Conservation (phyloP, 257 asterid species). For the Scutellaria minor region DNA sequence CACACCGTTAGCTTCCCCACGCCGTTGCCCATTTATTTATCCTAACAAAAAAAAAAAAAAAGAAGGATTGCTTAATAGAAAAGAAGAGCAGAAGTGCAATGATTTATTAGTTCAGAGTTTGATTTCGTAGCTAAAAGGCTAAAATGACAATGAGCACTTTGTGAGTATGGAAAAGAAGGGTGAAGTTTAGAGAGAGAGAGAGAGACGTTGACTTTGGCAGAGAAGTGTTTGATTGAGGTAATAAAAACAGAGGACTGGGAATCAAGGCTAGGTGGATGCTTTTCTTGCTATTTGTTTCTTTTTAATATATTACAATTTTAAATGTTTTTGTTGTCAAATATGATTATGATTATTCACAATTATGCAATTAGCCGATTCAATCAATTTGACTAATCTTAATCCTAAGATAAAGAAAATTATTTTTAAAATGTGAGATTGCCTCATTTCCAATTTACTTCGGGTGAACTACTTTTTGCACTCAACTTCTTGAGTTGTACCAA, state of each 20-base stretch:
- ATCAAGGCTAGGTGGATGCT: slow-evolving; percentile 43
- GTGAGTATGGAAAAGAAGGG: slow-evolving; percentile 17
- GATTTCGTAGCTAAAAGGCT: slow-evolving; percentile 27
- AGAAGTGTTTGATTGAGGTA: slow-evolving; percentile 55
- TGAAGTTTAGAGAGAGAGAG: slow-evolving; percentile 34
- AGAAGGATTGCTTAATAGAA: background rate
- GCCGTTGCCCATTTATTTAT: slow-evolving; percentile 84
- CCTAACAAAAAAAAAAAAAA: background rate
- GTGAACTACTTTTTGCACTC: background rate
- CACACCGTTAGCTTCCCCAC: slow-evolving; percentile 81
- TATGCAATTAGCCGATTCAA: background rate
- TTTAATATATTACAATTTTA: background rate
- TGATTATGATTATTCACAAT: too few species aligned
- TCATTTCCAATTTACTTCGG: too few species aligned
- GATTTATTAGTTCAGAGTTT: slow-evolving; percentile 17
- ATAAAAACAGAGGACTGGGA: slow-evolving; percentile 50
- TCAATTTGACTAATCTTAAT: background rate
- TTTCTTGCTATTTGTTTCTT: slow-evolving; percentile 27
- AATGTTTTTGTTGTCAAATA: background rate
- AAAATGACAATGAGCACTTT: slow-evolving; percentile 33
- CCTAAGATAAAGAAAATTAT: background rate
- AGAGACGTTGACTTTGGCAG: slow-evolving; percentile 65
- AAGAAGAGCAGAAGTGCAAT: background rate
- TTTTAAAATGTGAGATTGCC: too few species aligned
- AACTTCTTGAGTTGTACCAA: too few species aligned